Evolutionary conservation across 345 rosid species (phyloP).

Genomic region (Eucalyptus pumila): DNA sequence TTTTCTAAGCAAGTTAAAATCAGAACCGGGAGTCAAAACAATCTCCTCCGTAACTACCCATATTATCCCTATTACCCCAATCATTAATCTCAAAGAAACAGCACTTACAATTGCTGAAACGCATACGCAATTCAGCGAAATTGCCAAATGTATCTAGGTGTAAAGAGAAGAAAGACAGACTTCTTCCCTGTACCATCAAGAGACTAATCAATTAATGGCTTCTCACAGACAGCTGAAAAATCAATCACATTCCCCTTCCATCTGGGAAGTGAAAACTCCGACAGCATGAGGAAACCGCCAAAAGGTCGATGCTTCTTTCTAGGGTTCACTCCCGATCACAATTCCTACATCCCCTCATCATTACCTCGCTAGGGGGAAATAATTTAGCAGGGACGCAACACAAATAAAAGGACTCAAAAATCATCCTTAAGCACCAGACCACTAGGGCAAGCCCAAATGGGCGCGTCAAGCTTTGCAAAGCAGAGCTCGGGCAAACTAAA

Average conservation of each 20-base stretch:
- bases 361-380: neutral
- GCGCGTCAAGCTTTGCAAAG: neutral
- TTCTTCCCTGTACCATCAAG: neutral
- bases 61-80: neutral
- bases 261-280: neutral
- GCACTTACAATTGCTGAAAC: neutral
- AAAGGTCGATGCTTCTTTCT: neutral
- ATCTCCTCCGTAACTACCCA: neutral
- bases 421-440: neutral
- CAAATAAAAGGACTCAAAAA: neutral
- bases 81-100: neutral
- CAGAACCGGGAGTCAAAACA: neutral
- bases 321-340: neutral
- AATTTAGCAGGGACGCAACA: neutral
- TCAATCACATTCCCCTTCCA: neutral
- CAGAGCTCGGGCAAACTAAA: neutral
- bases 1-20: neutral
- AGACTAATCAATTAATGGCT: neutral
- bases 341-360: neutral
- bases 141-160: neutral
- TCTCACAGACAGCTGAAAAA: neutral
- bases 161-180: neutral
- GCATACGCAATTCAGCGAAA: neutral
- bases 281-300: neutral
- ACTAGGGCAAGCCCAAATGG: neutral